Conservation (phyloP, 495 filamentous ascomycete species). For the Xylaria castorea region DNA sequence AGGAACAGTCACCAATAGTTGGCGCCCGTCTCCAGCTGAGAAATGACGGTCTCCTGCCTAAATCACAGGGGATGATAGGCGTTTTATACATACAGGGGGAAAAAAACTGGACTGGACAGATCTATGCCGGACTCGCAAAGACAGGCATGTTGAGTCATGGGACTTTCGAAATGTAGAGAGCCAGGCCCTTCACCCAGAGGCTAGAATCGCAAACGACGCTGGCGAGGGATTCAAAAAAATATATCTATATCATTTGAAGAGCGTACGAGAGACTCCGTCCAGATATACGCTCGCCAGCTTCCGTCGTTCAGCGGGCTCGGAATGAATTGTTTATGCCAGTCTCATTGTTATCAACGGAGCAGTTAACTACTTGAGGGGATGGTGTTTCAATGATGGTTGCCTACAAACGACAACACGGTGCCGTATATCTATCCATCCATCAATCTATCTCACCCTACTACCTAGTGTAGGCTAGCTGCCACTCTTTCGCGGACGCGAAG, state of each 20-base stretch:
- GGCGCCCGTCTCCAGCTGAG: constrained; percentile 15
- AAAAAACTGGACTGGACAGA: background rate
- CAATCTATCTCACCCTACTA: background rate
- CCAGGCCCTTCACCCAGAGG: background rate
- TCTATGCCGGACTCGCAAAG: background rate
- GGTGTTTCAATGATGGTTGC: constrained; percentile 1
- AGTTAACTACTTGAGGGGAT: background rate
- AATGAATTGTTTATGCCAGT: constrained; percentile 12
- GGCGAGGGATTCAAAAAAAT: background rate
- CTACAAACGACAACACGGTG: background rate
- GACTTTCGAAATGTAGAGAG: background rate
- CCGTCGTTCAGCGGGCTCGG: background rate
- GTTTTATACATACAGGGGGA: background rate
- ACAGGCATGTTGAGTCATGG: background rate
- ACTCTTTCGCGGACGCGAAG: constrained; percentile 3
- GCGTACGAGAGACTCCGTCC: background rate
- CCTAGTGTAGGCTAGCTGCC: background rate
- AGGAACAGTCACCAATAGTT: constrained; percentile 6
- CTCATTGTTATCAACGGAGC: background rate
- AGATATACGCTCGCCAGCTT: background rate
- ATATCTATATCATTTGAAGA: constrained; percentile 4
- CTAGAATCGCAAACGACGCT: background rate
- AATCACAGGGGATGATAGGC: constrained; percentile 6
- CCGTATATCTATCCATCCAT: constrained; percentile 2
- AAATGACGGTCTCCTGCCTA: background rate